Base-by-base conservation (phyloP, 192 early-diverging fungal species). In the Backusella mclennaniae region DNA sequence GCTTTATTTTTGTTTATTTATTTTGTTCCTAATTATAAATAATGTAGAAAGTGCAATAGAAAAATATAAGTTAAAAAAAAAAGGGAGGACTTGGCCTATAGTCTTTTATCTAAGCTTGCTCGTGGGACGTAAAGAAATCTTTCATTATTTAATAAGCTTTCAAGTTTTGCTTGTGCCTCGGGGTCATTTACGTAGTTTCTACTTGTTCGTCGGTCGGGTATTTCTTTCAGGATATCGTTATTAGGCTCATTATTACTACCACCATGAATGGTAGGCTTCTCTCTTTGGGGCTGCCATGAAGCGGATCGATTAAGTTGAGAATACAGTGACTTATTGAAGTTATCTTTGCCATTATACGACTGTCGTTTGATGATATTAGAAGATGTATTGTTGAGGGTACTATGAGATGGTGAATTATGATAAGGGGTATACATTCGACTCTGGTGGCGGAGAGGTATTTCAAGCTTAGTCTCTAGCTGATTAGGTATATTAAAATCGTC, bases 121-220 rank as follows among this genome's bases (percentile, higher is more conserved):
- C 23, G 56, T 63, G 56, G 23, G 56, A 63, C 14, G 26, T 63
- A 63, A 26, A 63, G 14, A 29, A 63, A 38, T 74, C 59, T 52
- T 19, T 75, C 74, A 49, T 39, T 75, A 44, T 63, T 66, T 21
- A 67, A 23, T n/a, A 75, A 41, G 26, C 21, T 31, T 29, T 75
- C 19, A 26, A 75, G 52, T 44, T 41, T 42, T 11, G 59, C 74
- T 42, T 75, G 63, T n/a, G 52, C 38, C 29, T 44, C 66, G 1
- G 66, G 74, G 29, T 75, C 63, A 14, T 66, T 33, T 35, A n/a
- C 31, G 33, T 75, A 75, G 19, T 67, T 66, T 33, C 74, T 63
- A 44, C 74, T 75, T 26, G 66, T 68, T 75, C 74, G 49, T 67
- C 74, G 38, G 15, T 36, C 74, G 15, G 74, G 74, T 33, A 75